Conservation (phyloP, 495 filamentous ascomycete genomes). For the Aspergillus cavernicola region DNA sequence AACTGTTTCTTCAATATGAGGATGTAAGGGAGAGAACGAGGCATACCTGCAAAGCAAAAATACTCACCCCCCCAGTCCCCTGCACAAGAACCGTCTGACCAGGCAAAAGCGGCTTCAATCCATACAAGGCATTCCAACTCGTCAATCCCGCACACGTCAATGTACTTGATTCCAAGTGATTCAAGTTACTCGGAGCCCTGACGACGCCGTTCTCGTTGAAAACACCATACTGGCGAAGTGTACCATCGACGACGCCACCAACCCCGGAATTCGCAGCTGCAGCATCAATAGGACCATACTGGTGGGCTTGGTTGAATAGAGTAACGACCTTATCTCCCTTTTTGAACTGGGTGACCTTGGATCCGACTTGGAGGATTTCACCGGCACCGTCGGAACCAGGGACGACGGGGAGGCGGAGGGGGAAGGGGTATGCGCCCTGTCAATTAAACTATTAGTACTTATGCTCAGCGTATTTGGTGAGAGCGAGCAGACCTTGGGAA, state of each 20-base stretch:
- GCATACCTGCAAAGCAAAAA: slow-evolving; percentile 69
- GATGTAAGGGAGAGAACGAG: not conserved
- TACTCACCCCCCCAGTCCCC: slow-evolving; percentile 77
- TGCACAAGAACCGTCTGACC: slow-evolving; percentile 73
- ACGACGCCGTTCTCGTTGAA: slow-evolving; percentile 71
- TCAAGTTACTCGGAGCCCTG: slow-evolving; percentile 47
- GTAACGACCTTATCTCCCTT: slow-evolving; percentile 70
- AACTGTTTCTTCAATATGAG: not conserved
- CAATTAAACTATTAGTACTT: not conserved
- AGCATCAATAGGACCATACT: slow-evolving; percentile 53
- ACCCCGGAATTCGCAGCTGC: slow-evolving; percentile 51
- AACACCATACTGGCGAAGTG: slow-evolving; percentile 65
- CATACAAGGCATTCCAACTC: slow-evolving; percentile 80
- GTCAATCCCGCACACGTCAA: slow-evolving; percentile 73
- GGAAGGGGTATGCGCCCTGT: slow-evolving; percentile 67
- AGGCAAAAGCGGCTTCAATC: slow-evolving; percentile 59
- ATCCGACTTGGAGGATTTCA: slow-evolving; percentile 63
- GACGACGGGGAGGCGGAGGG: slow-evolving; percentile 54
- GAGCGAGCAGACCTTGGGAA: too few relatives aligned
- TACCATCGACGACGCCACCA: slow-evolving; percentile 69
- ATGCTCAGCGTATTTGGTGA: slow-evolving; percentile 26
- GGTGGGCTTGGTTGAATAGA: slow-evolving; percentile 76
- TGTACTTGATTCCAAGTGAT: slow-evolving; percentile 29
- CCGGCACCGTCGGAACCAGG: slow-evolving; percentile 78
- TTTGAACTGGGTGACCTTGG: slow-evolving; percentile 63